Conservation (phyloP, 2,329 filamentous ascomycete genomes). For the Orbilia blumenaviensis region DNA sequence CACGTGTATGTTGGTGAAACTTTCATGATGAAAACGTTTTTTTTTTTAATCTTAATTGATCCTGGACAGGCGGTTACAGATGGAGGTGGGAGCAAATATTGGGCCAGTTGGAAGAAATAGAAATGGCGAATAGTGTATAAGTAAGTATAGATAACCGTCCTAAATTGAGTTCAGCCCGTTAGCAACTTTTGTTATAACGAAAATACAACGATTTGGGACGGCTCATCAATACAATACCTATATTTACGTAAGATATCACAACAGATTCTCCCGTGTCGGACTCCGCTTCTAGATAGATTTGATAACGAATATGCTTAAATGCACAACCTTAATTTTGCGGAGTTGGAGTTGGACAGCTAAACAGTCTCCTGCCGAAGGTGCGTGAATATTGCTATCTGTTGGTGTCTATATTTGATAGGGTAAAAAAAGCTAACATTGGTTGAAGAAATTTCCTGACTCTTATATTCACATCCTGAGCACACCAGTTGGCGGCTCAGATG, state of each 20-base stretch:
- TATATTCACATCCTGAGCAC: not conserved
- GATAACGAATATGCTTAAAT: not conserved
- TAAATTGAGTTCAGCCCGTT: slow-evolving; percentile 6
- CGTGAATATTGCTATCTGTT: not conserved
- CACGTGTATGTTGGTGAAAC: slow-evolving; percentile 29
- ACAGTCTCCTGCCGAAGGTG: not conserved
- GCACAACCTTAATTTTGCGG: not conserved
- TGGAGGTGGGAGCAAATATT: not conserved
- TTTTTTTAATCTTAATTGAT: slow-evolving; percentile 27
- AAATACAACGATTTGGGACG: not conserved
- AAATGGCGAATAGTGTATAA: slow-evolving; percentile 6
- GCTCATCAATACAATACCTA: not conserved
- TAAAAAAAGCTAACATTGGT: not conserved
- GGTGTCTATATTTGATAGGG: not conserved
- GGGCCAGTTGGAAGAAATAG: slow-evolving; percentile 8
- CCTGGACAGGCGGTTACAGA: slow-evolving; percentile 12
- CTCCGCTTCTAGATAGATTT: not conserved
- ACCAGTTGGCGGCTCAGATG: not conserved
- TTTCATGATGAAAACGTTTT: slow-evolving; percentile 24
- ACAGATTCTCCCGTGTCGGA: not conserved
- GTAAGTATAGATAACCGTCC: slow-evolving; percentile 8
- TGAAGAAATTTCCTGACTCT: not conserved
- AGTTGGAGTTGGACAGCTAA: not conserved
- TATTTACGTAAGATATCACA: slow-evolving; percentile 12
- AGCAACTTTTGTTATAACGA: slow-evolving; percentile 12